A percentile compares a stretch with the other conserved stretches of the same genome.
Conservation (phyloP, 148 eudicot species). For the Camellia lanceoleosa region DNA sequence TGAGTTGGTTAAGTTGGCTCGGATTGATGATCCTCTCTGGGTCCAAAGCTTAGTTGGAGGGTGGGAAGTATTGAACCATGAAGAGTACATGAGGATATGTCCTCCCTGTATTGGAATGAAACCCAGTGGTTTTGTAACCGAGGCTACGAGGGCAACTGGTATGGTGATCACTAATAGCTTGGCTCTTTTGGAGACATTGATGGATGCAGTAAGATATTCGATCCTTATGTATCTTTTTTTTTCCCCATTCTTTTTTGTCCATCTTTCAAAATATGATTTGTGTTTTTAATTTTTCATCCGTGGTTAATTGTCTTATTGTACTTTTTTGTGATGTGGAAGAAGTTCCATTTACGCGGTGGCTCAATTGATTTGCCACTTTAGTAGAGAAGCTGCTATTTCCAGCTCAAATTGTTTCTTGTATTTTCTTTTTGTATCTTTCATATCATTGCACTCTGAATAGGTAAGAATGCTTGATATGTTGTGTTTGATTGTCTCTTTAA, state of each 20-base stretch:
- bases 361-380: constrained; percentile 29
- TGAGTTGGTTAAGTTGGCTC: constrained; percentile 61
- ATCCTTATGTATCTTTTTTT: neutral
- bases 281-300: neutral
- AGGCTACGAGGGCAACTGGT: constrained; percentile 67
- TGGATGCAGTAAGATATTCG: constrained; percentile 50
- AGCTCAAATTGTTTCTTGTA: neutral
- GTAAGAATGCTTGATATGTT: neutral
- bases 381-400: constrained; percentile 22
- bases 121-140: constrained; percentile 46
- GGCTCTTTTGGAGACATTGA: constrained; percentile 55
- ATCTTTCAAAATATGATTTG: neutral
- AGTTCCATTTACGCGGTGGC: constrained; percentile 25
- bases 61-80: constrained; percentile 47
- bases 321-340: neutral
- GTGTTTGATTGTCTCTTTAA: neutral
- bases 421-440: neutral
- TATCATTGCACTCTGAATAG: neutral
- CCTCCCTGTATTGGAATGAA: constrained; percentile 43
- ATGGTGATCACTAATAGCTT: constrained; percentile 42
- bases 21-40: constrained; percentile 64
- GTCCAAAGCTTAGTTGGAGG: constrained; percentile 42
- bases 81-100: constrained; percentile 54
- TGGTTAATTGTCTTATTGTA: neutral
- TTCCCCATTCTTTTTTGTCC: neutral